Base-by-base conservation (phyloP, 2,329 filamentous ascomycete genomes). In the Ascochyta koolunga region DNA sequence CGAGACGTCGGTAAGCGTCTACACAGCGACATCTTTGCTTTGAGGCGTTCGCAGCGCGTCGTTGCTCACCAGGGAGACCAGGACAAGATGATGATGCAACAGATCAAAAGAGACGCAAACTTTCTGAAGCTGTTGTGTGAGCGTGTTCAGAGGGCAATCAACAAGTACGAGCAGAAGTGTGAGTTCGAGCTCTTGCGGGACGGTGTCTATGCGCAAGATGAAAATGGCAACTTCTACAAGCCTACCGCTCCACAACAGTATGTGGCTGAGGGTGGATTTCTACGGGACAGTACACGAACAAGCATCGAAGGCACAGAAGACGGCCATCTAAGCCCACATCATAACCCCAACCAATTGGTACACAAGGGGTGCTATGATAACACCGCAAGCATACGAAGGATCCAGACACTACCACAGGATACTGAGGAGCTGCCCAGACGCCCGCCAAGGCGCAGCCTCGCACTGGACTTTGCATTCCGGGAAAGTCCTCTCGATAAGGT, bases 1-100 rank as follows among this genome's bases (percentile, higher is more conserved):
- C 52, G 51, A 15, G 27, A 47, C 5, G 8, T 50, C 3, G 64
- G 65, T 16, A 41, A 37, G 6, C 21, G 56, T 13, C 50, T 68
- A 1, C 59, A 59, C 32, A 21, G 36, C 11, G 35, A 61, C 16
- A 48, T 61, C 5, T 41, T 40, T 16, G 46, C 38, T 1, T 18
- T 64, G 31, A 56, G 39, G 33, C 44, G 31, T n/a, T 47, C 50
- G 50, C 49, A 46, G 21, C 43, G 35, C 5, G 21, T 25, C 6
- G 33, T 56, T 7, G 39, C 47, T 5, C 5, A 40, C 5, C 37
- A 44, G 21, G 48, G 53, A 35, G 43, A 51, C 21, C 35, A 35
- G n/a, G 37, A 51, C 27, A 50, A 38, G 35, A 24, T 15, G 8
- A 39, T 50, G 53, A 46, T 50, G 41, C 38, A 22, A 13, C 21